Percentiles rank a stretch among this genome's conserved stretches.
Conservation (phyloP, 345 rosid genomes). For the Salix suchowensis region DNA sequence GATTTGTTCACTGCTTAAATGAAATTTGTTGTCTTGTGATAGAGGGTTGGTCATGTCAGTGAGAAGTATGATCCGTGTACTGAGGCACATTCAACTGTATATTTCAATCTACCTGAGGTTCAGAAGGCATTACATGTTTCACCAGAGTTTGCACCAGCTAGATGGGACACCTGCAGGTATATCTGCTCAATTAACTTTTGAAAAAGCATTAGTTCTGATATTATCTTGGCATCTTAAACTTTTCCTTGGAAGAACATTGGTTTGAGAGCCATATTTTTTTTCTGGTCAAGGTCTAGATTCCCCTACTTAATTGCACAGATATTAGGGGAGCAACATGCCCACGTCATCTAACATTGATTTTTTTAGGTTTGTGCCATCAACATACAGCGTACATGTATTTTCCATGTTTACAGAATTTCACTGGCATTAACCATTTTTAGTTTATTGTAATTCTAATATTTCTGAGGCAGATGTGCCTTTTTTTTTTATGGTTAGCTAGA, state of each 20-base stretch:
- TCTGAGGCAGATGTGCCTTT: neutral
- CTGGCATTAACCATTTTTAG: neutral
- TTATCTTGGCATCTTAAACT: neutral
- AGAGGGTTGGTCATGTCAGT: slow-evolving; percentile 55
- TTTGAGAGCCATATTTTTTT: neutral
- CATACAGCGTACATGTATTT: neutral
- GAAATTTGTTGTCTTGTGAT: slow-evolving; percentile 9
- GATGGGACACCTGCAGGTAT: slow-evolving; percentile 95
- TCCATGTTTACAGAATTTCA: neutral
- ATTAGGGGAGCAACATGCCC: neutral
- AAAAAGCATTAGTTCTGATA: neutral
- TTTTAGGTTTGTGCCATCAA: neutral
- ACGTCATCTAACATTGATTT: neutral
- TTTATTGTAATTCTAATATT: too few species aligned
- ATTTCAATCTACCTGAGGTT: slow-evolving; percentile 84
- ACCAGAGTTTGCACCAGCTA: slow-evolving; percentile 54
- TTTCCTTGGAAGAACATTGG: neutral
- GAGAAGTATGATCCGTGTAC: slow-evolving; percentile 95
- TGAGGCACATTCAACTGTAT: slow-evolving; percentile 64
- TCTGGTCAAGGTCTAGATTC: neutral
- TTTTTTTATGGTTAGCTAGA: neutral
- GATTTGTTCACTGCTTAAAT: neutral
- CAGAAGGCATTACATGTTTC: slow-evolving; percentile 72
- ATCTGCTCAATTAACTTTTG: neutral
- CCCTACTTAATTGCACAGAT: neutral